Conservation (phyloP, 306 rosid species). For the Urtica urens region DNA sequence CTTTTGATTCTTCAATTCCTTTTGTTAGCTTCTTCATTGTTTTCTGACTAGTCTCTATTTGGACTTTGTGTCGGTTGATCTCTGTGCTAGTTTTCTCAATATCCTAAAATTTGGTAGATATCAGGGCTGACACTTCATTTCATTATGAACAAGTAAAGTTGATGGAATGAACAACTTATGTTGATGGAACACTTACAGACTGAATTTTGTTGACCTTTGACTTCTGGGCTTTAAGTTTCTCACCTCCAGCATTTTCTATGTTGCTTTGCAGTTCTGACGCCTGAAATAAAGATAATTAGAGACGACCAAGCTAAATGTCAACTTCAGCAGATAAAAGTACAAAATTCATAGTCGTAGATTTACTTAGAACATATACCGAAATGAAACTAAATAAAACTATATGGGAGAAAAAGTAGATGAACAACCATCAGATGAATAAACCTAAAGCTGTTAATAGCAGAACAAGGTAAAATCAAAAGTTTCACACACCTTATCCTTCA, state of each 20-base stretch:
- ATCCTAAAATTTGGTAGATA: constrained; percentile 41
- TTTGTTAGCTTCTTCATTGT: constrained; percentile 69
- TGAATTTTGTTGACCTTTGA: constrained; percentile 71
- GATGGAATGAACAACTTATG: background rate
- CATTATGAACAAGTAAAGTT: constrained; percentile 3
- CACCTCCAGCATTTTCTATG: constrained; percentile 90
- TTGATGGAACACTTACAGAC: constrained; percentile 80
- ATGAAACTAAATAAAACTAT: background rate
- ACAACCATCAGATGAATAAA: background rate
- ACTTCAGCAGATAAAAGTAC: background rate
- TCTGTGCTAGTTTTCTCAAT: constrained; percentile 70
- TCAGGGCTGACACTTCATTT: constrained; percentile 22
- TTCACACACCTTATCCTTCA: constrained; percentile 66
- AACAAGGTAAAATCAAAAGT: constrained; percentile 9
- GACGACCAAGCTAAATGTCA: constrained; percentile 7
- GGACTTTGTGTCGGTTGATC: constrained; percentile 82
- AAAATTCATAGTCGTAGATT: background rate
- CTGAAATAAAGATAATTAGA: constrained; percentile 24
- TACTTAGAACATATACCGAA: background rate
- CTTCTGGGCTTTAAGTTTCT: constrained; percentile 68
- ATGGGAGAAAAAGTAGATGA: background rate
- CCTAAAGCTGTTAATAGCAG: constrained; percentile 10
- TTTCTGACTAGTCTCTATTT: constrained; percentile 77
- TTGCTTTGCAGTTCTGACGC: constrained; percentile 64
- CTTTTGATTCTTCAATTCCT: constrained; percentile 72